These are phyloP conservation scores for Auricularia sp. DNA, from an alignment of 768 basidiomycete genomes.

Conservation along the genomic window DNA sequence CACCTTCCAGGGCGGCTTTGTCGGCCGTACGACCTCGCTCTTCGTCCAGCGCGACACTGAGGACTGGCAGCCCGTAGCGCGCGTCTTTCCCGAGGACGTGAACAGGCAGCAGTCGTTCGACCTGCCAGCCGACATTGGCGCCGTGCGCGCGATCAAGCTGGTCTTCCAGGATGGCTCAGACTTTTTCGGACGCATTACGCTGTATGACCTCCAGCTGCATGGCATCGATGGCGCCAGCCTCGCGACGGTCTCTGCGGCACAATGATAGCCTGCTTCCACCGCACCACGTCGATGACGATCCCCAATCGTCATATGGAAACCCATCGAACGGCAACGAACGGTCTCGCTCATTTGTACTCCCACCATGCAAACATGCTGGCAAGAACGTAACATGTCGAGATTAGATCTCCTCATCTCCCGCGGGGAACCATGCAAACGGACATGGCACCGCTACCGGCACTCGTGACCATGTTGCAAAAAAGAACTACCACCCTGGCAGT, in stretches of 20 bases:
- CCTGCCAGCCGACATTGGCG: constrained; percentile 18
- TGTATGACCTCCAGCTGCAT: constrained; percentile 49
- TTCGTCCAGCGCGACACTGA: constrained; percentile 16
- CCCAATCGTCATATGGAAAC: background rate
- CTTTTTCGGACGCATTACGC: constrained; percentile 70
- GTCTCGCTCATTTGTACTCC: background rate
- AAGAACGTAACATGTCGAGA: no score
- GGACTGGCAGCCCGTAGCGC: constrained; percentile 40
- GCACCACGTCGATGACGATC: no score
- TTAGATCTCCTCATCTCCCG: no score
- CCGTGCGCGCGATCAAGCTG: constrained; percentile 43
- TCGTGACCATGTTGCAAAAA: no score
- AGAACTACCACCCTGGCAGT: no score
- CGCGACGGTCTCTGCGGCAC: background rate
- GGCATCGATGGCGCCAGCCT: constrained; percentile 9
- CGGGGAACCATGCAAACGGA: no score
- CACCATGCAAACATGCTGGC: no score
- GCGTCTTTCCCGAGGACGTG: constrained; percentile 69
- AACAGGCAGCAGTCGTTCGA: constrained; percentile 65
- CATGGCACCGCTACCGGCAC: no score
- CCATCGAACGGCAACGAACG: background rate
- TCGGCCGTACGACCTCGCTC: constrained; percentile 46
- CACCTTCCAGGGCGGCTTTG: constrained; percentile 84
- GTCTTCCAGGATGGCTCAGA: constrained; percentile 76
- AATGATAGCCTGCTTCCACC: background rate